phyloP scores from a whole-genome alignment of 148 eudicot species.

The Cornus controversa region DNA sequence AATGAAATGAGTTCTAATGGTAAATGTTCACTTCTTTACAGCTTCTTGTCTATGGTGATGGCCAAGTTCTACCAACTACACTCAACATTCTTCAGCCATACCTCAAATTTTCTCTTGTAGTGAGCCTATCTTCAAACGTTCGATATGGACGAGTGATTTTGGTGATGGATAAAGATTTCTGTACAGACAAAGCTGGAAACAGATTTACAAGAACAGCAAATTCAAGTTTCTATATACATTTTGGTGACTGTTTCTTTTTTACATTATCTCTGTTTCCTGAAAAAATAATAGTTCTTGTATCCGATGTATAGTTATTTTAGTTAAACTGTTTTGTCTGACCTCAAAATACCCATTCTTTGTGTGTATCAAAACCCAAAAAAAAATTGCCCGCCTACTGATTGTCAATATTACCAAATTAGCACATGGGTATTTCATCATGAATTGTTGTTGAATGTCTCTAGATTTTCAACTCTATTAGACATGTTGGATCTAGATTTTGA shows the following conservation, averaged over 20 bases:
- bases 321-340: not conserved
- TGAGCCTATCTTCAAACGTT: slow-evolving; percentile 46
- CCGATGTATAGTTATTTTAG: not conserved
- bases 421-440: not conserved
- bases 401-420: not conserved
- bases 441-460: not conserved
- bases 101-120: slow-evolving; percentile 56
- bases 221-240: slow-evolving; percentile 60
- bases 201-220: slow-evolving; percentile 59
- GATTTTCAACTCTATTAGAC: not conserved
- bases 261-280: not conserved
- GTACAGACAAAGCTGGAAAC: slow-evolving; percentile 87
- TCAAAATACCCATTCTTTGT: not conserved
- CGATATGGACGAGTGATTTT: slow-evolving; percentile 65
- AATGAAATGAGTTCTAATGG: slow-evolving; percentile 6
- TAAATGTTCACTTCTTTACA: slow-evolving; percentile 26
- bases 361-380: too few species aligned
- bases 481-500: not conserved
- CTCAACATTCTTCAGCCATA: slow-evolving; percentile 60
- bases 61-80: slow-evolving; percentile 72
- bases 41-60: slow-evolving; percentile 90
- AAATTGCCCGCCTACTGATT: not conserved
- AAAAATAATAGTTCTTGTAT: slow-evolving; percentile 7
- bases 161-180: slow-evolving; percentile 75
- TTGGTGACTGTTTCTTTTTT: slow-evolving; percentile 53